Conservation (phyloP, 768 basidiomycete genomes). For the Polyporus arcularius region DNA sequence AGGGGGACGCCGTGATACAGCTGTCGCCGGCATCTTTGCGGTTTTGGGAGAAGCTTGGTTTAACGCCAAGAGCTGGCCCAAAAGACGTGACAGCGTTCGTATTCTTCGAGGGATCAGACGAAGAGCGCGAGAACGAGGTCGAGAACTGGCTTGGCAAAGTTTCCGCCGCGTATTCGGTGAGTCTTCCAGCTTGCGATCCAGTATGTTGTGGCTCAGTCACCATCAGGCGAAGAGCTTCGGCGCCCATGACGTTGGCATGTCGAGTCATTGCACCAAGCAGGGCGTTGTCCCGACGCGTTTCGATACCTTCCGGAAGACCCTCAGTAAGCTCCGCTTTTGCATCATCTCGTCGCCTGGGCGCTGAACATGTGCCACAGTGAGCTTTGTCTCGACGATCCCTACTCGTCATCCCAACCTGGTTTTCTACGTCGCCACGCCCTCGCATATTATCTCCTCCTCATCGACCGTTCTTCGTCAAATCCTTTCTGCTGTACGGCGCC, state of each 20-base stretch:
- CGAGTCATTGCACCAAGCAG: constrained; percentile 45
- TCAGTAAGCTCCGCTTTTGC: constrained; percentile 42
- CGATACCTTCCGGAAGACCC: constrained; percentile 69
- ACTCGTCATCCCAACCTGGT: constrained; percentile 43
- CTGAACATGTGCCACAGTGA: constrained; percentile 13
- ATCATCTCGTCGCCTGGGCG: neutral
- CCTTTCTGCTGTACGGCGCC: constrained; percentile 61
- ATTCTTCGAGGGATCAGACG: constrained; percentile 63
- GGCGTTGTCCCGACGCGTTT: constrained; percentile 67
- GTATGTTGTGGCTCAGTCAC: constrained; percentile 16
- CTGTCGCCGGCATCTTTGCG: constrained; percentile 68
- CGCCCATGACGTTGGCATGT: constrained; percentile 52
- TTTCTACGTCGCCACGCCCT: constrained; percentile 70
- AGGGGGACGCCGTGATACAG: constrained; percentile 69
- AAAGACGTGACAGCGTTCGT: constrained; percentile 73
- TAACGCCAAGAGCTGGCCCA: constrained; percentile 66
- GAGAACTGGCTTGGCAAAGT: constrained; percentile 61
- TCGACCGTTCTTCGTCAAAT: constrained; percentile 72
- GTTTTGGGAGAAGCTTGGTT: constrained; percentile 85
- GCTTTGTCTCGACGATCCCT: constrained; percentile 18
- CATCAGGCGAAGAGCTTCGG: constrained; percentile 64
- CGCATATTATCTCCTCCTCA: constrained; percentile 58
- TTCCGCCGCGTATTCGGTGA: constrained; percentile 57
- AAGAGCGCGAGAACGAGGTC: constrained; percentile 48
- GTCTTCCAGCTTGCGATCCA: constrained; percentile 25